phyloP scores from a whole-genome alignment of 805 yeast genomes.

The Pichia sporocuriosa region DNA sequence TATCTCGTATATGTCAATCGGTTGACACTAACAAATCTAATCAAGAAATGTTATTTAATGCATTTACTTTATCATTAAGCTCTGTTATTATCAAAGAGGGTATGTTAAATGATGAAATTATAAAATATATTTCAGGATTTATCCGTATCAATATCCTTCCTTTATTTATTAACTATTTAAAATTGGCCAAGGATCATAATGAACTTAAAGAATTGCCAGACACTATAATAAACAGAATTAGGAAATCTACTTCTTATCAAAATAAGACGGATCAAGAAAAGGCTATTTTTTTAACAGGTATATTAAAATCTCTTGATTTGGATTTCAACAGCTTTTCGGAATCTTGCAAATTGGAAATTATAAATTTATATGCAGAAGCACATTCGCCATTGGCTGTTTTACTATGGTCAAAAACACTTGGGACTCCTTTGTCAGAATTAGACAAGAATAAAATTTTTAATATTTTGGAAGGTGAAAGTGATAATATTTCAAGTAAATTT shows the following conservation, averaged over 20 bases:
- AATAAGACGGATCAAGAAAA: slow-evolving; percentile 7
- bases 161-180: slow-evolving; percentile 21
- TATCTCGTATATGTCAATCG: slow-evolving; percentile 12
- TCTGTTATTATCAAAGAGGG: slow-evolving; percentile 8
- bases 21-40: slow-evolving; percentile 15
- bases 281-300: slow-evolving; percentile 19
- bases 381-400: slow-evolving; percentile 23
- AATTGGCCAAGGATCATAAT: slow-evolving; percentile 11
- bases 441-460: slow-evolving; percentile 11
- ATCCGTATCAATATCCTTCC: slow-evolving; percentile 14
- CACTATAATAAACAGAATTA: slow-evolving; percentile 6
- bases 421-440: background rate
- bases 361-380: slow-evolving; percentile 17
- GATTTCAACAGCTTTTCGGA: slow-evolving; percentile 10
- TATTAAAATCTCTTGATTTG: slow-evolving; percentile 14
- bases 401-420: slow-evolving; percentile 17
- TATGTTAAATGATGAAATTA: slow-evolving; percentile 8
- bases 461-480: background rate
- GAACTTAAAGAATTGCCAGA: slow-evolving; percentile 2
- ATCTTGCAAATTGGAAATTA: slow-evolving; percentile 11
- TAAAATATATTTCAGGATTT: slow-evolving; percentile 15
- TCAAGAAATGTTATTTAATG: slow-evolving; percentile 21
- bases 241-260: background rate
- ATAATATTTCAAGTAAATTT: background rate
- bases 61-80: slow-evolving; percentile 17